These are phyloP conservation scores for Protomyces gravidus DNA, from an alignment of 1,139 yeast genomes.

Conservation along the genomic window DNA sequence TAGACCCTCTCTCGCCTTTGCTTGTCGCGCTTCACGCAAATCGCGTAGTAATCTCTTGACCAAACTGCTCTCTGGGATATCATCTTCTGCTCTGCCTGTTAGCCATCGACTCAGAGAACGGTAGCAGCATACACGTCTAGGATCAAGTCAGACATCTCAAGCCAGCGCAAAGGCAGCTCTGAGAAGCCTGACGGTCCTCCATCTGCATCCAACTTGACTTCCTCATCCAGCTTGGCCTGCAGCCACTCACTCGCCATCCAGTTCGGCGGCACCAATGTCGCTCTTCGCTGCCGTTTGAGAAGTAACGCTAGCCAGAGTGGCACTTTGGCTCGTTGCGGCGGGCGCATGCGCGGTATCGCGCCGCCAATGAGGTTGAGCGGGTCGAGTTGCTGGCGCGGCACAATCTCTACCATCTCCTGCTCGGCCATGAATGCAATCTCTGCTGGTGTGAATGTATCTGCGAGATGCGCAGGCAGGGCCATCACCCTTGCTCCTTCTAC, in stretches of 20 bases:
- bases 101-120: neutral
- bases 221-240: slow-evolving; percentile 62
- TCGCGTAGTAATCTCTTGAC: slow-evolving; percentile 73
- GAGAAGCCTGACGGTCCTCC: slow-evolving; percentile 47
- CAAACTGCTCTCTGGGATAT: slow-evolving; percentile 59
- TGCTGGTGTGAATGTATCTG: slow-evolving; percentile 61
- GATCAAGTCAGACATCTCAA: slow-evolving; percentile 67
- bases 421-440: slow-evolving; percentile 85
- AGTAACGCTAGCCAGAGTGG: slow-evolving; percentile 88
- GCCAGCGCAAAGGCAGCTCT: slow-evolving; percentile 80
- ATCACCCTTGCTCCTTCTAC: too few species aligned
- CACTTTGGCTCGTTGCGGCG: slow-evolving; percentile 65
- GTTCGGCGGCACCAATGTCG: slow-evolving; percentile 77
- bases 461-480: slow-evolving; percentile 61
- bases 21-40: slow-evolving; percentile 72
- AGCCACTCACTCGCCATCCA: slow-evolving; percentile 71
- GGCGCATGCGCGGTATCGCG: slow-evolving; percentile 48
- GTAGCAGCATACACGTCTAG: slow-evolving; percentile 43
- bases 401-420: slow-evolving; percentile 63
- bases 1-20: slow-evolving; percentile 77
- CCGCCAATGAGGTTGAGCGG: slow-evolving; percentile 61
- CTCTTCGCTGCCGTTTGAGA: slow-evolving; percentile 75
- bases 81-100: slow-evolving; percentile 57
- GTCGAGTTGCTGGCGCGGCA: slow-evolving; percentile 70
- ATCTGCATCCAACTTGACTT: slow-evolving; percentile 52